These are phyloP conservation scores for Aechmea fasciata DNA, from an alignment of 176 grass and related monocot genomes.

Conservation along the genomic window DNA sequence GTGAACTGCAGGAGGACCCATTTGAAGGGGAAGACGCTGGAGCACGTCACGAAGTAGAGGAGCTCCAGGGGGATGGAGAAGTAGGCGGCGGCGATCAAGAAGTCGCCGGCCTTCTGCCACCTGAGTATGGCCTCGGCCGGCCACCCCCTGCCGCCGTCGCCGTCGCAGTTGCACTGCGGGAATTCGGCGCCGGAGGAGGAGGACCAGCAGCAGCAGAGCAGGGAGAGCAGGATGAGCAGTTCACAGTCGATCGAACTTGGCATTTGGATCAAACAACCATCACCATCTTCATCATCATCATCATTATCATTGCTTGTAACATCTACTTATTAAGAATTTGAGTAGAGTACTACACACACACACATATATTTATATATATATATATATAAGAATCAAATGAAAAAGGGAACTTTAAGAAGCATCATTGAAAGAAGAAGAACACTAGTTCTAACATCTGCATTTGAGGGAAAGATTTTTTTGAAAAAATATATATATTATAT, in stretches of 20 bases:
- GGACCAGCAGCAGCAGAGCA: conserved; percentile 4
- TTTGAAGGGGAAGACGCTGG: conserved; percentile 84
- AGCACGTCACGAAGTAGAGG: conserved; percentile 71
- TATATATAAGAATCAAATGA: too few relatives aligned
- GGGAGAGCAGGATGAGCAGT: conserved; percentile 13
- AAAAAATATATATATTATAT: too few relatives aligned
- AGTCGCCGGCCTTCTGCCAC: conserved; percentile 95
- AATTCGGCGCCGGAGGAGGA: conserved; percentile 9
- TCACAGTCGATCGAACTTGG: conserved; percentile 15
- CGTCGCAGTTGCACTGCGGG: conserved; percentile 33
- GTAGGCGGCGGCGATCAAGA: conserved; percentile 83
- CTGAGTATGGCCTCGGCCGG: conserved; percentile 56
- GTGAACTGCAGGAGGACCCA: conserved; percentile 89
- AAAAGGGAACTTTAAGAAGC: too few relatives aligned
- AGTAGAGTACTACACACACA: too few relatives aligned
- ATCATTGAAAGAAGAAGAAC: too few relatives aligned
- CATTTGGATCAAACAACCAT: background rate
- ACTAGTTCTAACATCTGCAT: too few relatives aligned
- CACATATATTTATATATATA: too few relatives aligned
- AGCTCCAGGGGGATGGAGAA: conserved; percentile 87
- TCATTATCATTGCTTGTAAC: too few relatives aligned
- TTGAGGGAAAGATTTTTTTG: too few relatives aligned
- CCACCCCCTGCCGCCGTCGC: conserved; percentile 37
- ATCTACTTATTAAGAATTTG: too few relatives aligned
- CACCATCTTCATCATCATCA: background rate